phyloP scores from a whole-genome alignment of 2,329 filamentous ascomycete species.

The Gaeumannomyces tritici region DNA sequence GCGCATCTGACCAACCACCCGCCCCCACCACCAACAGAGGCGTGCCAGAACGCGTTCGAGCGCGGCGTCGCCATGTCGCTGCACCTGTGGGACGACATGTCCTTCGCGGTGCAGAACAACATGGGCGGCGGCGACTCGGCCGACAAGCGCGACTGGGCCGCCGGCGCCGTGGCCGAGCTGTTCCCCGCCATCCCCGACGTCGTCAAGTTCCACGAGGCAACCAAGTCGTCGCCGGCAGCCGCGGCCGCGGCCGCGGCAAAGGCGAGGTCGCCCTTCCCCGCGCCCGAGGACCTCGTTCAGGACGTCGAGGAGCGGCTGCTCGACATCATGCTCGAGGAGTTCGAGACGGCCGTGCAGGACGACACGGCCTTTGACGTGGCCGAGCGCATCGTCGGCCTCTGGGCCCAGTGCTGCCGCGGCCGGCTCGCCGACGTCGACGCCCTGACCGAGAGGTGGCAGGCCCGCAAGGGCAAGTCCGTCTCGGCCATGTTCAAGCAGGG shows the following conservation, averaged over 20 bases:
- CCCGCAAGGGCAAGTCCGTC: constrained; percentile 49
- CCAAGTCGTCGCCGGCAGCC: constrained; percentile 4
- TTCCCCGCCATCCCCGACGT: constrained; percentile 54
- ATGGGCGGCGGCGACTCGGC: constrained; percentile 78
- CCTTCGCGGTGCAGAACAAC: constrained; percentile 73
- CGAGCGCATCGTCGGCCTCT: constrained; percentile 58
- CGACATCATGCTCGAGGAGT: constrained; percentile 92
- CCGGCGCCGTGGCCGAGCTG: constrained; percentile 74
- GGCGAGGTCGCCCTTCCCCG: constrained; percentile 14
- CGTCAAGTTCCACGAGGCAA: constrained; percentile 14
- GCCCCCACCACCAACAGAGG: constrained; percentile 26
- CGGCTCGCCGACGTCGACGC: constrained; percentile 55
- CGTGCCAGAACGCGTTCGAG: constrained; percentile 63
- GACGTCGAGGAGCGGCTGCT: constrained; percentile 79
- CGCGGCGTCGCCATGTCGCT: constrained; percentile 77
- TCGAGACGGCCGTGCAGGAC: constrained; percentile 87
- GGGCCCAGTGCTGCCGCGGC: constrained; percentile 54
- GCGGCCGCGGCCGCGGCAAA: constrained; percentile 12
- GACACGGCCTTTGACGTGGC: constrained; percentile 72
- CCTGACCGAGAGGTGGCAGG: constrained; percentile 54
- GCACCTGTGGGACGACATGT: constrained; percentile 80
- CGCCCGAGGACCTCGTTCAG: constrained; percentile 48
- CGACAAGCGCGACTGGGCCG: constrained; percentile 96
- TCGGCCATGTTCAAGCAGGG: constrained; percentile 44
- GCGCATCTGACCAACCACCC: too few relatives aligned